Evolutionary conservation across 2,329 filamentous ascomycete genomes (phyloP), one percentile per base, ranked within the genome.

Genomic region (Biscogniauxia mediterranea): DNA sequence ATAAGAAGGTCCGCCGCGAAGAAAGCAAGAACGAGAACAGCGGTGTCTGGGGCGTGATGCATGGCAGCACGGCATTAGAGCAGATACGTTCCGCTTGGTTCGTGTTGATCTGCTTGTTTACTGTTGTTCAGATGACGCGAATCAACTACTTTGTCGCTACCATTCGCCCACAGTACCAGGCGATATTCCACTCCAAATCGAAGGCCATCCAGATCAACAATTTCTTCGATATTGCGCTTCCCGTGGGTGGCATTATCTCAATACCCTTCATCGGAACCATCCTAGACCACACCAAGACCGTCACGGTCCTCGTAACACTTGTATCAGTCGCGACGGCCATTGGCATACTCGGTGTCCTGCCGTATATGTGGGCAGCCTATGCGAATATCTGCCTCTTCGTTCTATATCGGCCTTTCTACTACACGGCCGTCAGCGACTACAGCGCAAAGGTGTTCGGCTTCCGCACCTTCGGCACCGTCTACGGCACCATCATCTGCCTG

Each of bases 131-230:
- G 74, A 91, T 90, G 87, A 88, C 88, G 1, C 84, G 89, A 28
- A 96, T 96, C 82, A 96, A 96, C 78, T 96, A 93, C 79, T 96
- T 96, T 73, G 91, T 97, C 57, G 92, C 93, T 3, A 96, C 93
- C 2, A 89, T 96, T 64, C 84, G 90, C 1, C 83, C 89, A 1
- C 93, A 97, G 74, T 96, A 96, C 76, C 84, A 87, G 52, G 89
- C 88, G 68, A 83, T 97, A 8, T 85, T 97, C 17, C 80, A 81
- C 53, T 86, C 86, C 11, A 79, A 81, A 61, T 74, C 79, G 1
- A 80, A 83, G 60, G 91, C 92, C 0, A 81, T 87, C 8, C 78
- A 83, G 59, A 82, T 97, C 71, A 97, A 96, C 77, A 83, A 89
- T 60, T 89, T 93, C 75, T 97, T 97, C 77, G 93, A 97, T 71